These are phyloP conservation scores for Vanrija sp. DNA, from an alignment of 1,284 basidiomycete genomes.

Conservation along the genomic window DNA sequence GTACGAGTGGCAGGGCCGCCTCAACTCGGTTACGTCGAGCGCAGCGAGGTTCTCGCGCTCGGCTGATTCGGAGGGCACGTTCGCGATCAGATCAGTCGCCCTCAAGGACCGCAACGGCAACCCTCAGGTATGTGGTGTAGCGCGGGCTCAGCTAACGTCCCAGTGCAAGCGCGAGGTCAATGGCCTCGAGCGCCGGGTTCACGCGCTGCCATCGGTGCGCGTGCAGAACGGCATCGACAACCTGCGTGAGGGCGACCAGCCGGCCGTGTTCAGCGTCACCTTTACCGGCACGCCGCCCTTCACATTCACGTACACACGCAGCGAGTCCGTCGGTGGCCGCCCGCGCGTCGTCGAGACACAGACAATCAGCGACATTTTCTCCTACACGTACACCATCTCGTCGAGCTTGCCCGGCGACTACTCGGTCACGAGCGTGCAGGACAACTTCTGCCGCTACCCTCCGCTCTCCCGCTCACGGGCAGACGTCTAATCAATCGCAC, in stretches of 20 bases:
- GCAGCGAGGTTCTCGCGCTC: constrained; percentile 75
- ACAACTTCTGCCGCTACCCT: constrained; percentile 77
- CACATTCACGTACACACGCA: constrained; percentile 86
- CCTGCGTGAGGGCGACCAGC: constrained; percentile 88
- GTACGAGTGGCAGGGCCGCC: constrained; percentile 77
- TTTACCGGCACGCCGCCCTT: constrained; percentile 89
- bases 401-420: constrained; percentile 76
- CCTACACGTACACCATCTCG: constrained; percentile 77
- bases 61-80: constrained; percentile 75
- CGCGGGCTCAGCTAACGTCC: not conserved
- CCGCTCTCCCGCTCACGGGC: constrained; percentile 34
- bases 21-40: constrained; percentile 68
- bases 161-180: constrained; percentile 72
- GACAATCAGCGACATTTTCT: constrained; percentile 73
- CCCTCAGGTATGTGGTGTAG: constrained; percentile 53
- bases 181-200: constrained; percentile 72
- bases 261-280: constrained; percentile 77
- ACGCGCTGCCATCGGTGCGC: constrained; percentile 78
- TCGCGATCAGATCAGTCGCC: constrained; percentile 77
- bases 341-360: constrained; percentile 70
- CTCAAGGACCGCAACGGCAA: constrained; percentile 61
- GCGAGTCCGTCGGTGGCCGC: constrained; percentile 39
- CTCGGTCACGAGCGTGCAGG: constrained; percentile 75
- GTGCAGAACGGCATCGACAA: constrained; percentile 84
- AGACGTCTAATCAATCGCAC: no score